phyloP scores from a whole-genome alignment of 179 eudicot species.

The Spinacia oleracea region DNA sequence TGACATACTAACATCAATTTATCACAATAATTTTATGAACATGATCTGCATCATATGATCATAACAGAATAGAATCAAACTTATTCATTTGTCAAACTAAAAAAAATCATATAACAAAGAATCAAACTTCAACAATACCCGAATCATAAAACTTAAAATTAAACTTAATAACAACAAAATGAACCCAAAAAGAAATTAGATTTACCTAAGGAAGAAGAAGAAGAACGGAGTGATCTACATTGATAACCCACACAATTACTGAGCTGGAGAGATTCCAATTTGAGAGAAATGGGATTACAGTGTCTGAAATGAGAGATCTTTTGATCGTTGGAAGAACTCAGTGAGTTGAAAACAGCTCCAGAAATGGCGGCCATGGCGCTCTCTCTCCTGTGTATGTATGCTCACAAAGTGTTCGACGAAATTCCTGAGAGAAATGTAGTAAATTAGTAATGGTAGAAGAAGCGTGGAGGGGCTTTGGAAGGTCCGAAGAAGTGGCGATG shows the following conservation, averaged over 20 bases:
- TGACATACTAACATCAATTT: neutral
- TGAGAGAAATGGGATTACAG: constrained; percentile 19
- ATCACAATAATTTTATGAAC: neutral
- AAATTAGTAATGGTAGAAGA: neutral
- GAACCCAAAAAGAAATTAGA: neutral
- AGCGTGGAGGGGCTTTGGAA: constrained; percentile 24
- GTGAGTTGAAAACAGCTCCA: constrained; percentile 30
- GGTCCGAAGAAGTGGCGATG: constrained; percentile 28
- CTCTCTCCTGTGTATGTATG: neutral
- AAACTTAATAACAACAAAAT: neutral
- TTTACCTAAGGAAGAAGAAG: constrained; percentile 34
- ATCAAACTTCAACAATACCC: neutral
- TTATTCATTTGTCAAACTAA: neutral
- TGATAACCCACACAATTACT: constrained; percentile 9
- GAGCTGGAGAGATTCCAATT: constrained; percentile 26
- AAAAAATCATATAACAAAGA: neutral
- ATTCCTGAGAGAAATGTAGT: constrained; percentile 2
- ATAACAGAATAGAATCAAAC: neutral
- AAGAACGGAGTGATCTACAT: constrained; percentile 17
- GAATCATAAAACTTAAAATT: neutral
- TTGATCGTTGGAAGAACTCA: neutral
- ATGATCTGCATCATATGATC: no score
- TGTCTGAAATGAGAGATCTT: constrained; percentile 10
- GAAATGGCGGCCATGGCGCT: constrained; percentile 29
- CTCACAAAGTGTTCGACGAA: constrained; percentile 20